Evolutionary conservation across 805 yeast genomes (phyloP).

Genomic region (Schwanniomyces sp.): DNA sequence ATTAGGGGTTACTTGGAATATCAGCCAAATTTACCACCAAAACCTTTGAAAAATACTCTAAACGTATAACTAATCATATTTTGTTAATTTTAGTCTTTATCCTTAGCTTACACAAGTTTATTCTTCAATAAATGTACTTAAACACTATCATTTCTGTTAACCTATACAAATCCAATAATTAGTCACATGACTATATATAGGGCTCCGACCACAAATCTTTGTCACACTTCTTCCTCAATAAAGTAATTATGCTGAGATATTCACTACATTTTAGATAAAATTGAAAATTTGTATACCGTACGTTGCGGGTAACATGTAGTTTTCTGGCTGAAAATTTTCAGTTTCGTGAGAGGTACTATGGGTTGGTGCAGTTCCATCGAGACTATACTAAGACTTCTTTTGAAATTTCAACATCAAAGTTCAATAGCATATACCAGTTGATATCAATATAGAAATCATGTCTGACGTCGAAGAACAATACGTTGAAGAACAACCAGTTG

Average conservation of each 20-base stretch:
- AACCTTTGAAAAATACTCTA: too few species aligned
- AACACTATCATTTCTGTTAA: not conserved
- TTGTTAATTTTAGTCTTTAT: too few species aligned
- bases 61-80: too few species aligned
- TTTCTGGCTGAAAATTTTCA: constrained; percentile 3
- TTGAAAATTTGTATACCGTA: not conserved
- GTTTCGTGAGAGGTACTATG: not conserved
- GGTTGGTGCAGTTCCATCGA: not conserved
- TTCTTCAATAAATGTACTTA: not conserved
- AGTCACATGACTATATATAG: constrained; percentile 13
- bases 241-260: constrained; percentile 10
- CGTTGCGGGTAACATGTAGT: constrained; percentile 17
- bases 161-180: not conserved
- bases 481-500: constrained; percentile 65
- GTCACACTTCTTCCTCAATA: constrained; percentile 6
- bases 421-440: not conserved
- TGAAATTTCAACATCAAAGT: not conserved
- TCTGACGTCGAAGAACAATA: constrained; percentile 80
- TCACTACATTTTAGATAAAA: constrained; percentile 2
- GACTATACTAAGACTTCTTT: not conserved
- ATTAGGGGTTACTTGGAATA: too few species aligned
- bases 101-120: not conserved
- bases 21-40: too few species aligned
- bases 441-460: constrained; percentile 55
- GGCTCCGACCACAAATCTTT: constrained; percentile 10